Evolutionary conservation across 345 rosid genomes (phyloP).

Genomic region (Pugionium cornutum): DNA sequence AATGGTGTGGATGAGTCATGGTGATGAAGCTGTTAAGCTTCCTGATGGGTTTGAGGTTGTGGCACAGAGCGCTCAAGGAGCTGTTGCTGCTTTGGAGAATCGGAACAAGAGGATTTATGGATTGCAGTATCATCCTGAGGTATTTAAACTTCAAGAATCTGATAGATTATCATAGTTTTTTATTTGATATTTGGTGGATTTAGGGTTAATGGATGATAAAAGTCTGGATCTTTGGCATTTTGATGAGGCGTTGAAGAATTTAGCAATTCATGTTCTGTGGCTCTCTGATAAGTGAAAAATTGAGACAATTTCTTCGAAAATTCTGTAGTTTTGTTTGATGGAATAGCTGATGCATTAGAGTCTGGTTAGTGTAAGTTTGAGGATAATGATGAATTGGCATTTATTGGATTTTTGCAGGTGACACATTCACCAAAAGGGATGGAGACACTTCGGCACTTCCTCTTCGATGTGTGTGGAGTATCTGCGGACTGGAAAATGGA

Average conservation of each 20-base stretch:
- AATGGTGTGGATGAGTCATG: slow-evolving; percentile 98
- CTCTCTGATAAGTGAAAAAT: not conserved
- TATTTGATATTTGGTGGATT: not conserved
- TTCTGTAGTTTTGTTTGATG: not conserved
- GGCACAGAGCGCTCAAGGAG: slow-evolving; percentile 76
- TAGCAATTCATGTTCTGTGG: not conserved
- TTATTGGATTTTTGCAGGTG: slow-evolving; percentile 50
- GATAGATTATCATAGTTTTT: not conserved
- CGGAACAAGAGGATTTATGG: slow-evolving; percentile 67
- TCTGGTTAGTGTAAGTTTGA: not conserved
- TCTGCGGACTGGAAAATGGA: slow-evolving; percentile 91
- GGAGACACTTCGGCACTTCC: slow-evolving; percentile 74
- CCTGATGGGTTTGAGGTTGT: slow-evolving; percentile 80
- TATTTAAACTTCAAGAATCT: slow-evolving; percentile 30
- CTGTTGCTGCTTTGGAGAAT: slow-evolving; percentile 78
- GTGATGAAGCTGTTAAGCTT: slow-evolving; percentile 73
- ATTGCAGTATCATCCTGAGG: slow-evolving; percentile 97
- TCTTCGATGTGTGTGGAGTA: slow-evolving; percentile 76
- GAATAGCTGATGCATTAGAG: not conserved
- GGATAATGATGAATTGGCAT: slow-evolving; percentile 1
- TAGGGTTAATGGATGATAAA: slow-evolving; percentile 1
- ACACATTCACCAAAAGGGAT: slow-evolving; percentile 94
- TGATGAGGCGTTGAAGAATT: not conserved
- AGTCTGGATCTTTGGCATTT: slow-evolving; percentile 8
- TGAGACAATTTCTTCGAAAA: not conserved